Conservation (phyloP, 2,329 filamentous ascomycete genomes). For the Colletotrichum scovillei region DNA sequence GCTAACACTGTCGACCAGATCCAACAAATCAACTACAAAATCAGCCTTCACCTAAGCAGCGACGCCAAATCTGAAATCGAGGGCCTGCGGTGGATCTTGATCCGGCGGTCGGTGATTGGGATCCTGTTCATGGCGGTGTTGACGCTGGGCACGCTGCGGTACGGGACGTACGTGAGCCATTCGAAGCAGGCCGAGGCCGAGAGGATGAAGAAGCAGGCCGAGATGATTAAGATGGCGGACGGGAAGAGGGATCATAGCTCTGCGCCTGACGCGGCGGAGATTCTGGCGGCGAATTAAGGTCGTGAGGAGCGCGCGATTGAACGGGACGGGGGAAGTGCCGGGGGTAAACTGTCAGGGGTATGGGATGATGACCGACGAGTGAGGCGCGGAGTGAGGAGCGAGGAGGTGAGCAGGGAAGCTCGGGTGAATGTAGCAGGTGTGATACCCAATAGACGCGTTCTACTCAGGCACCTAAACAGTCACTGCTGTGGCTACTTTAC, state of each 20-base stretch:
- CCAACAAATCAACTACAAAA: constrained; percentile 96
- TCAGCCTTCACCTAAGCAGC: constrained; percentile 88
- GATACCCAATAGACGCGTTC: no score
- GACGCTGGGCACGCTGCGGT: constrained; percentile 69
- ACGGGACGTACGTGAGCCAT: constrained; percentile 66
- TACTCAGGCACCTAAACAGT: no score
- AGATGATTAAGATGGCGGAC: constrained; percentile 54
- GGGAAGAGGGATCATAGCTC: constrained; percentile 59
- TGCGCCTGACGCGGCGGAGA: constrained; percentile 65
- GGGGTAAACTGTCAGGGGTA: no score
- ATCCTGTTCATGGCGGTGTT: constrained; percentile 74
- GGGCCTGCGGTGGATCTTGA: constrained; percentile 86
- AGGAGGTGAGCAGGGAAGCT: no score
- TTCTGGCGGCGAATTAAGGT: constrained; percentile 65
- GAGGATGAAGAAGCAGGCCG: constrained; percentile 54
- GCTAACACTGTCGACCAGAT: constrained; percentile 63
- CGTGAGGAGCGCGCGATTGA: no score
- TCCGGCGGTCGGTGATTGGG: constrained; percentile 71
- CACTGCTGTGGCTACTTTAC: no score
- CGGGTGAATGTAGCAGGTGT: no score
- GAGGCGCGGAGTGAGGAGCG: no score
- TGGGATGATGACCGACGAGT: no score
- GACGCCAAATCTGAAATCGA: constrained; percentile 95
- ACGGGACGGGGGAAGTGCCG: no score
- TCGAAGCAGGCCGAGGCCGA: constrained; percentile 60